Base-by-base conservation (phyloP, 805 yeast species). In the Candida easanensis region DNA sequence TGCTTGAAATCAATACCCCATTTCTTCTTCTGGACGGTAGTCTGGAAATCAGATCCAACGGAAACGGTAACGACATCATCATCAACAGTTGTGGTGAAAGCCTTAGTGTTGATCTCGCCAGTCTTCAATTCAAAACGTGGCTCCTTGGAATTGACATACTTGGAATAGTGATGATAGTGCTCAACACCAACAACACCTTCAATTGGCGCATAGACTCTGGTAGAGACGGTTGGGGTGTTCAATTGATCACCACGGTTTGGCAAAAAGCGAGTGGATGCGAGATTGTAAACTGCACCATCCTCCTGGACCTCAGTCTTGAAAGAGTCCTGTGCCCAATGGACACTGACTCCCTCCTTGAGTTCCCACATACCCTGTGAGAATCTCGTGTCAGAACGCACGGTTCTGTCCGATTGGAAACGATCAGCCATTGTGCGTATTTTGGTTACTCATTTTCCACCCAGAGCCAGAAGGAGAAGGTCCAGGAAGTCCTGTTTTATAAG, bases 291-390 rank as follows among this genome's bases (percentile, higher is more conserved):
- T 2, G 49, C 19, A 8, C 49, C 49, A 22, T 52, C 56, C 10
- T 37, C 41, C 16, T 36, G 36, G 18, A 41, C 47, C 8, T 28
- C 45, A 3, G 53, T 50, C 38, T 52, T 52, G 50, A 45, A 50
- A 2, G 53, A 28, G 34, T 43, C 45, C 28, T 48, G 50, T 4
- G 57, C 57, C 54, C 54, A 52, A 20, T 41, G 42, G 32, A 52
- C 39, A 14, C 38, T 40, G 34, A 52, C 54, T 17, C 49, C 53
- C 9, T 48, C 49, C 21, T 48, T 49, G n/a, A 23, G 9, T 42
- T 50, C 57, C 57, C 57, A 52, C 57, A 52, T 52, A 2, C 57
- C 57, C 38, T 49, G 37, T 10, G 52, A 42, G 41, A 52, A 52
- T 15, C 43, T 28, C 26, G 54, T 52, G 34, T 52, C 57, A 2